phyloP scores from a whole-genome alignment of 345 rosid genomes.

The Punica granatum region DNA sequence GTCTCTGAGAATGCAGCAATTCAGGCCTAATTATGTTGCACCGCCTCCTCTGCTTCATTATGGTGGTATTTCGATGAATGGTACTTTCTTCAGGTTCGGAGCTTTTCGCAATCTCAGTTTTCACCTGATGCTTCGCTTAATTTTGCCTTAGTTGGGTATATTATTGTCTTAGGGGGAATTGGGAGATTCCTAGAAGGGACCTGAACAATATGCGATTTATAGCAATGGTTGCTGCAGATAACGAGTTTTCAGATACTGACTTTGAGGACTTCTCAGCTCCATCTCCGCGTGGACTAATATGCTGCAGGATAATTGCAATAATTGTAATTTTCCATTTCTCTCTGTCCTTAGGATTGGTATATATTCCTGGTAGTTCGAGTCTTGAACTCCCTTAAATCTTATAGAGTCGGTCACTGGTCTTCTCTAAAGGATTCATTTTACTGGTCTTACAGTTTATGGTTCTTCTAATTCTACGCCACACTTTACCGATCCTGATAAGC shows the following conservation, averaged over 20 bases:
- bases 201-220: constrained; percentile 36
- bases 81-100: constrained; percentile 20
- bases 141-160: neutral
- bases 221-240: constrained; percentile 32
- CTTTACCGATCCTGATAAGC: constrained; percentile 51
- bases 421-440: neutral
- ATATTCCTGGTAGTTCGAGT: neutral
- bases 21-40: constrained; percentile 53
- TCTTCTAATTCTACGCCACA: constrained; percentile 62
- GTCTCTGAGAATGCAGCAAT: constrained; percentile 43
- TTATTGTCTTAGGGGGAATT: constrained; percentile 32
- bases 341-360: neutral
- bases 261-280: constrained; percentile 42
- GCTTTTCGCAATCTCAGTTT: neutral
- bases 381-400: too few species aligned
- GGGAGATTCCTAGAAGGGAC: constrained; percentile 59
- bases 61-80: constrained; percentile 50
- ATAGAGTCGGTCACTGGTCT: neutral
- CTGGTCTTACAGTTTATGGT: constrained; percentile 49
- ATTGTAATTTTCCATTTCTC: constrained; percentile 34
- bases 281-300: constrained; percentile 49
- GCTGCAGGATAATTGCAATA: constrained; percentile 62
- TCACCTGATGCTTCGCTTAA: neutral
- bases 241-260: constrained; percentile 29
- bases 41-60: constrained; percentile 45